Conservation (phyloP, 352 stramenopile genomes). For the Globisporangium viniferum region DNA sequence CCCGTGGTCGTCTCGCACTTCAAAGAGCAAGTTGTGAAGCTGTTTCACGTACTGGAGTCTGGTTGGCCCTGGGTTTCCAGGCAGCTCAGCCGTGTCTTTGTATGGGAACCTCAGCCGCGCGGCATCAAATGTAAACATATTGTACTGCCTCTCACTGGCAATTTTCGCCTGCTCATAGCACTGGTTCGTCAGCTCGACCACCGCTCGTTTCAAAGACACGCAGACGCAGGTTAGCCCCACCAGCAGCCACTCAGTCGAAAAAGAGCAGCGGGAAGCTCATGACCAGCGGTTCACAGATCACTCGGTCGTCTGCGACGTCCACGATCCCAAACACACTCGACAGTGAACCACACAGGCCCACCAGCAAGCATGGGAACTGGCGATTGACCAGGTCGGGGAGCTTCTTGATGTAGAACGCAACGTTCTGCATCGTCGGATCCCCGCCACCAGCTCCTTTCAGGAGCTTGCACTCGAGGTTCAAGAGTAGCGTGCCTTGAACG, state of each 20-base stretch:
- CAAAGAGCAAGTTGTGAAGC: conserved; percentile 20
- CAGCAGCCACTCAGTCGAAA: conserved; percentile 20
- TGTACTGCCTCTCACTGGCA: not conserved
- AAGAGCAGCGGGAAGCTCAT: conserved; percentile 27
- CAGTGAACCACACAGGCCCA: conserved; percentile 23
- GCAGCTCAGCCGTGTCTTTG: conserved; percentile 21
- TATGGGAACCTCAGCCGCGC: not conserved
- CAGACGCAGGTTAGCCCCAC: conserved; percentile 14
- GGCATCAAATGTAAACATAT: too few relatives aligned
- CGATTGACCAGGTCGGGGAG: conserved; percentile 19
- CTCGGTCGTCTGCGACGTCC: conserved; percentile 19
- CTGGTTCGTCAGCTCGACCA: conserved; percentile 17
- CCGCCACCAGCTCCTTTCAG: conserved; percentile 20
- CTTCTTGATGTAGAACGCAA: conserved; percentile 26
- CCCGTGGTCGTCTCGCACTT: conserved; percentile 13
- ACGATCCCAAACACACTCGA: conserved; percentile 26
- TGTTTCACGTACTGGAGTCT: conserved; percentile 22
- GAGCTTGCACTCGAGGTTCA: conserved; percentile 24
- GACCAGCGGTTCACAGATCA: conserved; percentile 24
- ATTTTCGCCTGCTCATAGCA: conserved; percentile 12
- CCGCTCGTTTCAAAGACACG: conserved; percentile 20
- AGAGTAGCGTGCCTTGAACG: not conserved
- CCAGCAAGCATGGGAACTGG: conserved; percentile 25
- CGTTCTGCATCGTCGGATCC: conserved; percentile 23
- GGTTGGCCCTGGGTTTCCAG: conserved; percentile 3